Base-by-base conservation (phyloP, 1,284 basidiomycete genomes). In the Sanguinoderma infundibulare region DNA sequence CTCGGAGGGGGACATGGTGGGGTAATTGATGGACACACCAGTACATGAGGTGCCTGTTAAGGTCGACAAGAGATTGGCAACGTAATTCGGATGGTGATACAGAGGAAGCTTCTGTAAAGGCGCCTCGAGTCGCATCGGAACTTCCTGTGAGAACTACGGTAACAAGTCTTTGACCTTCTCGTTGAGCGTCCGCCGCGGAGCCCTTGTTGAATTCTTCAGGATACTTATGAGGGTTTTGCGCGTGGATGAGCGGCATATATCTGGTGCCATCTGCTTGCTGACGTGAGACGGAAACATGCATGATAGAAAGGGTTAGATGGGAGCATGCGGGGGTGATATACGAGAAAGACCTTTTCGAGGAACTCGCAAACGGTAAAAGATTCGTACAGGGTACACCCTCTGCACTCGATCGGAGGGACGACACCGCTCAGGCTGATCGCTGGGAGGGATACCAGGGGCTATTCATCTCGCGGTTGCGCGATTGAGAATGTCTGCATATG, bases 361-460 rank as follows among this genome's bases (percentile, higher is more conserved):
- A 87, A 86, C 70, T 88, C 85, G 72, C 80, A 79, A 32, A 88
- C 22, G 55, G 87, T 76, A 52, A 85, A 77, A 4, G 84, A 87
- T 66, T 89, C 87, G 73, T 88, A 85, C 12, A 89, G 72, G 1
- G 85, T 81, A 56, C 78, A 80, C 24, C 83, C 84, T 54, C 83
- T 75, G 72, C 83, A 83, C 60, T 83, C 83, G 42, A 87, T 71
- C 0, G 86, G 83, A 0, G 88, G 89, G 6, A 91, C 88, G 32
- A 90, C 81, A 2, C 89, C 87, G 70, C 87, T 87, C 0, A 87
- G 87, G 64, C 87, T 88, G 63, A 90, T 83, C 24, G 80, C 86
- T 81, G 61, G 28, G 9, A 3, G 10, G 12, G 36, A 34, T 20
- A 32, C 28, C 17, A 6, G 26, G 34, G 34, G 7, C 14, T 35